phyloP scores from a whole-genome alignment of 257 asterid species.

The Mentha longifolia region DNA sequence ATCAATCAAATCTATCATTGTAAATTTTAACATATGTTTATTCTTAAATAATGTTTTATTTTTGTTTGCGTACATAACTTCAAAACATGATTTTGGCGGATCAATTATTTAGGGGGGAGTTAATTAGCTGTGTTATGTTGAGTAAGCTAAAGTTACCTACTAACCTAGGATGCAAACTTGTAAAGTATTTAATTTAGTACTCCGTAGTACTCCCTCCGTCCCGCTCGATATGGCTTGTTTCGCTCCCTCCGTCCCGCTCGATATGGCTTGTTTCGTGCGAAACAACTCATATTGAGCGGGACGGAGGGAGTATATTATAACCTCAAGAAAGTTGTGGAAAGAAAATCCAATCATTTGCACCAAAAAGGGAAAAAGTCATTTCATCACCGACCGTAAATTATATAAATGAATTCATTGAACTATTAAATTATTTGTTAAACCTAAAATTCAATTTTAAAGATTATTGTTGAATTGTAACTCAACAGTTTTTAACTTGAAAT shows the following conservation, averaged over 20 bases:
- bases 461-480: no score
- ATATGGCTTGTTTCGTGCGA: no score
- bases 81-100: not conserved
- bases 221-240: no score
- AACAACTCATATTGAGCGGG: no score
- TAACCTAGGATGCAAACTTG: slow-evolving; percentile 1
- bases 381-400: not conserved
- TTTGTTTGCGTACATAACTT: not conserved
- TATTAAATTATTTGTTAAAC: no score
- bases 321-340: not conserved
- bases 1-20: slow-evolving; percentile 20
- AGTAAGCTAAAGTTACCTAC: not conserved
- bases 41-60: not conserved
- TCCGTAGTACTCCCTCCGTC: no score
- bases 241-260: no score
- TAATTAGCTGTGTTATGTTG: no score
- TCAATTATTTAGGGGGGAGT: not conserved
- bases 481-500: no score
- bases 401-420: no score
- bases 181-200: not conserved
- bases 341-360: not conserved
- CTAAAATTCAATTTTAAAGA: no score
- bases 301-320: not conserved
- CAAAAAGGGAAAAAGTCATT: not conserved
- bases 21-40: not conserved